A percentile compares a stretch with the other conserved stretches of the same genome.
Evolutionary conservation across 768 basidiomycete species (phyloP).

Genomic region (Lentinula sp.): DNA sequence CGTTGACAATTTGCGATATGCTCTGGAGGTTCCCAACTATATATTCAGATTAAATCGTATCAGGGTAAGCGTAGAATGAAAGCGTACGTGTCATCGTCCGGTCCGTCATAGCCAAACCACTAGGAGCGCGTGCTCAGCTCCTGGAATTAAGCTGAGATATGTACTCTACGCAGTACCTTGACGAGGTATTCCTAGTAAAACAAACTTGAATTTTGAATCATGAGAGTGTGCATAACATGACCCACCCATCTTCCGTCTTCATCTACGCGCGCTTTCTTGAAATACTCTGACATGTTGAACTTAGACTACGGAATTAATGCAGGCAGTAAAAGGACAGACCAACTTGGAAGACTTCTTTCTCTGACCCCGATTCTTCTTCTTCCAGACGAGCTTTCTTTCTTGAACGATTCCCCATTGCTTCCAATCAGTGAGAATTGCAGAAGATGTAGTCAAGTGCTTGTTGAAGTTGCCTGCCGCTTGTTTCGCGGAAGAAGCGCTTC

Average conservation of each 20-base stretch:
- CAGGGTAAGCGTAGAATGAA: neutral
- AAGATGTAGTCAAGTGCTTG: too few species aligned
- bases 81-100: conserved; percentile 49
- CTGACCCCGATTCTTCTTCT: neutral
- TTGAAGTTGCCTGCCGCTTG: too few species aligned
- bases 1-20: conserved; percentile 55
- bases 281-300: neutral
- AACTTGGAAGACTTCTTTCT: neutral
- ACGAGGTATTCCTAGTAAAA: conserved; percentile 54
- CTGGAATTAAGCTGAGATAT: neutral
- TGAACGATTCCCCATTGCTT: neutral
- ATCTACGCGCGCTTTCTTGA: neutral
- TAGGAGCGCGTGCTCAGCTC: conserved; percentile 17
- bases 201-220: neutral
- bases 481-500: too few species aligned
- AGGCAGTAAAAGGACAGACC: neutral
- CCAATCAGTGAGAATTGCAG: too few species aligned
- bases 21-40: conserved; percentile 66
- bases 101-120: conserved; percentile 60
- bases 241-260: conserved; percentile 4
- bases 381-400: neutral
- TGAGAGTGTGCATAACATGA: neutral
- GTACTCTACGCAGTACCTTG: conserved; percentile 41
- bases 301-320: neutral
- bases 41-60: neutral